phyloP scores from a whole-genome alignment of 2,329 filamentous ascomycete genomes.

The Phyllosticta paracitricarpa region DNA sequence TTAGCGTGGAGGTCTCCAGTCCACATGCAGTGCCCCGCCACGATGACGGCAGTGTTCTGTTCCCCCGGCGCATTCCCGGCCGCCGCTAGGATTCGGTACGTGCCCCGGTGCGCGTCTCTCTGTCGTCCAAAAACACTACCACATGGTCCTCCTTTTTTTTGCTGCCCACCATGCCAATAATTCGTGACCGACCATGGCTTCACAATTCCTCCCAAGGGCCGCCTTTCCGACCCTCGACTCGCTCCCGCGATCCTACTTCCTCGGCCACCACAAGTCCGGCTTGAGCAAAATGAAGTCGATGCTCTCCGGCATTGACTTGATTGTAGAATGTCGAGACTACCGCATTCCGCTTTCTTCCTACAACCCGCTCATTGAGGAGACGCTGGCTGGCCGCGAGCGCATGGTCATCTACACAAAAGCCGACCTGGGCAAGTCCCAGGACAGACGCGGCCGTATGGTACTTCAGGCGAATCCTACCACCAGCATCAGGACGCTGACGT shows the following conservation, averaged over 20 bases:
- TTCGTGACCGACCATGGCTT: slow-evolving; percentile 18
- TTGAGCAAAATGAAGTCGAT: slow-evolving; percentile 72
- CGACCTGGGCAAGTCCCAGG: slow-evolving; percentile 53
- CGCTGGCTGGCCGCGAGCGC: slow-evolving; percentile 60
- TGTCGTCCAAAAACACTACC: not conserved
- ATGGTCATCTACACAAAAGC: slow-evolving; percentile 86
- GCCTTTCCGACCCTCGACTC: slow-evolving; percentile 63
- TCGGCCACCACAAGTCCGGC: slow-evolving; percentile 83
- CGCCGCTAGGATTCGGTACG: not conserved
- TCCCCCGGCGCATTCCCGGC: not conserved
- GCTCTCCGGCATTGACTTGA: slow-evolving; percentile 70
- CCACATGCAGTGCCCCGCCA: not conserved
- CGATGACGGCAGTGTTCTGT: not conserved
- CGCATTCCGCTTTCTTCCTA: slow-evolving; percentile 80
- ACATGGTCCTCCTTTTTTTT: not conserved
- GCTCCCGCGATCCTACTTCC: slow-evolving; percentile 82
- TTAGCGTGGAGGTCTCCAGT: not conserved
- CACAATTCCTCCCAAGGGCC: slow-evolving; percentile 61
- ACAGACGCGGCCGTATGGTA: slow-evolving; percentile 15
- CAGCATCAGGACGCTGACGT: not conserved
- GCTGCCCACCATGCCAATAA: not conserved
- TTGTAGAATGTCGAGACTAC: slow-evolving; percentile 92
- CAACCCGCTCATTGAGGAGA: slow-evolving; percentile 79
- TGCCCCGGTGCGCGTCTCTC: not conserved
- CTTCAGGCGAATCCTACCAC: not conserved